Evolutionary conservation across 1,284 basidiomycete genomes (phyloP), one percentile per base, ranked within the genome.

Genomic region (Porogramme epimiltina): DNA sequence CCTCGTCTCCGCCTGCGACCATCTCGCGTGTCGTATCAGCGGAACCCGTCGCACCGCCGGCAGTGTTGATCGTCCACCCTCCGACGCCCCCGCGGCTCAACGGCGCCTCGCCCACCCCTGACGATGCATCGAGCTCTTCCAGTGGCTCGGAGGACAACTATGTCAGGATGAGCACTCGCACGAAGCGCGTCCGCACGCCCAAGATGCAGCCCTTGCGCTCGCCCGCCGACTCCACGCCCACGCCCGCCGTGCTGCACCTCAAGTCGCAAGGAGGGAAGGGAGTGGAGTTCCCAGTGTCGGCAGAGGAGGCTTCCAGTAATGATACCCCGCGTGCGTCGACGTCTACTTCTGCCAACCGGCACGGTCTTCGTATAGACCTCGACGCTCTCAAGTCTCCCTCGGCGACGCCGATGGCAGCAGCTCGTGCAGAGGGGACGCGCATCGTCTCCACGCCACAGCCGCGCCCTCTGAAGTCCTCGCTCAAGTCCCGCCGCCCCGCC

Each of bases 391-490:
- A n/a, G 25, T n/a, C 24, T 31, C 25, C 43, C 20, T 37, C 33
- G 1, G 25, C 39, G 42, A 39, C 22, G n/a, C 38, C 51, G 6
- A 38, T 51, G 10, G 41, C 34, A 15, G 9, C 26, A n/a, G 31
- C 43, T 45, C 58, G 58, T 26, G 37, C 46, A 3, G 54, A 54
- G 22, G 46, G 31, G 41, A 38, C 31, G 16, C 58, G 58, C 10
- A n/a, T 47, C 2, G 38, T 47, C 18, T 56, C 54, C 9, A 48
- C 55, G 13, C 55, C 58, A 5, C 47, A 56, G 2, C 13, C 40
- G n/a, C n/a, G n/a, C n/a, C 85, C 92, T 1, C 84, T 98, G 66
- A 95, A 95, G 70, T 87, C 93, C 2, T 95, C 94, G 2, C 80
- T 98, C 62, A 97, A 97, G 73, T 76, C 81, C 16, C 66, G 79